Conservation (phyloP, 768 basidiomycete species). For the Hypholoma sublateritium region DNA sequence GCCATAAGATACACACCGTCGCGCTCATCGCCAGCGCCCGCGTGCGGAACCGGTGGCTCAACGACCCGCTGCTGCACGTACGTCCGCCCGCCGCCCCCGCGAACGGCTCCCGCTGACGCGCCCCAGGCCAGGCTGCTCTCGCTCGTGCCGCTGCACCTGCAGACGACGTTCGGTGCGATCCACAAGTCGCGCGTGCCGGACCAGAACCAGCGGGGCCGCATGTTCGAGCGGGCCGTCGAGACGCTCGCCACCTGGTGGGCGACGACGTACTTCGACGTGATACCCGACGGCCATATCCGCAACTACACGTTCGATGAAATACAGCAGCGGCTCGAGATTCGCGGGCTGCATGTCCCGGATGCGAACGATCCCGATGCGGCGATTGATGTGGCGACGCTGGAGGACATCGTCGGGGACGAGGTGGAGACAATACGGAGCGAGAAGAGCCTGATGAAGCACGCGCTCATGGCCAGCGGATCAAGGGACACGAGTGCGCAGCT, state of each 20-base stretch:
- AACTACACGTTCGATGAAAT: constrained; percentile 80
- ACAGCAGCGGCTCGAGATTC: constrained; percentile 39
- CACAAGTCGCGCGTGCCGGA: constrained; percentile 83
- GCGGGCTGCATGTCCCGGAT: constrained; percentile 27
- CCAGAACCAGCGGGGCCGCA: constrained; percentile 73
- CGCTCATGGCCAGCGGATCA: constrained; percentile 74
- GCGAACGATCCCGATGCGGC: constrained; percentile 24
- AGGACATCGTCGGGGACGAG: constrained; percentile 50
- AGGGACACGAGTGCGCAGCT: constrained; percentile 88
- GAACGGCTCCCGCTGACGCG: not conserved
- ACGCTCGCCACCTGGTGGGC: constrained; percentile 87
- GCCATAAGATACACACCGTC: constrained; percentile 89
- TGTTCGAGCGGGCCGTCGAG: constrained; percentile 82
- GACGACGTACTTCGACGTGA: constrained; percentile 63
- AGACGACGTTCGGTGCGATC: constrained; percentile 80
- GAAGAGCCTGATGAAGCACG: constrained; percentile 94
- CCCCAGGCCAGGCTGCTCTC: constrained; percentile 86
- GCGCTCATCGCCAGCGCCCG: constrained; percentile 74
- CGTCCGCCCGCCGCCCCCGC: constrained; percentile 5
- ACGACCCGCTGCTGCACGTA: constrained; percentile 82
- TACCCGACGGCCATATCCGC: constrained; percentile 64
- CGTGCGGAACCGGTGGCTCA: constrained; percentile 81
- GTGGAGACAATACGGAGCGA: constrained; percentile 70
- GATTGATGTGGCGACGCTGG: constrained; percentile 42
- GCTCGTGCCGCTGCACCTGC: constrained; percentile 75